Evolutionary conservation across 2,329 filamentous ascomycete genomes (phyloP).

Genomic region (Paecilomyces sp.): DNA sequence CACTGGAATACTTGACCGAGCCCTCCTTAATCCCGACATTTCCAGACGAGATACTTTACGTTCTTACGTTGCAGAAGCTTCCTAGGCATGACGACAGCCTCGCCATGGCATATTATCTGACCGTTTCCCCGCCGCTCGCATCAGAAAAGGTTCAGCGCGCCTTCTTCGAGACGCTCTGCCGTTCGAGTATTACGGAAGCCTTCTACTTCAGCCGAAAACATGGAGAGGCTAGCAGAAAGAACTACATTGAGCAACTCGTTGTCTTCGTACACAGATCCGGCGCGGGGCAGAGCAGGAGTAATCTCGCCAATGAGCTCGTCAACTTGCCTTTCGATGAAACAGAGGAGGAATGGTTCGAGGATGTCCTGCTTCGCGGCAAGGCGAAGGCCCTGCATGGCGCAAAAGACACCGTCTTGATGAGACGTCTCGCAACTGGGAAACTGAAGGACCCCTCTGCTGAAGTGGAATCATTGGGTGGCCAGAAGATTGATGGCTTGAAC

Average conservation of each 20-base stretch:
- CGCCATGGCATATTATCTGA: conserved; percentile 71
- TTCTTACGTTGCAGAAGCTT: conserved; percentile 55
- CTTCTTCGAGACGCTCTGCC: conserved; percentile 63
- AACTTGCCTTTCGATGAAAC: conserved; percentile 62
- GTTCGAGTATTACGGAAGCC: conserved; percentile 62
- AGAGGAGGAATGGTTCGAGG: conserved; percentile 70
- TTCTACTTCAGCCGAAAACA: conserved; percentile 65
- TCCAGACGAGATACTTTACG: conserved; percentile 70
- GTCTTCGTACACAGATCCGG: conserved; percentile 45
- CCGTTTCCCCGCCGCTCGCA: conserved; percentile 65
- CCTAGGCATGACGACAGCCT: conserved; percentile 55
- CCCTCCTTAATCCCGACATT: conserved; percentile 75
- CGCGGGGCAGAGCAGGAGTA: conserved; percentile 36
- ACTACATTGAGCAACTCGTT: conserved; percentile 62
- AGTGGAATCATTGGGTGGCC: conserved; percentile 34
- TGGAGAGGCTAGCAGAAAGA: conserved; percentile 53
- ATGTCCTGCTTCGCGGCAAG: conserved; percentile 57
- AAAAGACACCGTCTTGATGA: conserved; percentile 67
- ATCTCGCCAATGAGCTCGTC: conserved; percentile 61
- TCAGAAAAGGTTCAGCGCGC: conserved; percentile 54
- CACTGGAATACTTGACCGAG: conserved; percentile 69
- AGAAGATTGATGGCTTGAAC: conserved; percentile 43
- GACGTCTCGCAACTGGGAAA: conserved; percentile 61
- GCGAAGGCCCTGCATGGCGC: conserved; percentile 59
- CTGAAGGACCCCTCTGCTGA: conserved; percentile 23